These are phyloP conservation scores for Ceratopteris richardii DNA, from an alignment of 75 land plant species.

Conservation along the genomic window DNA sequence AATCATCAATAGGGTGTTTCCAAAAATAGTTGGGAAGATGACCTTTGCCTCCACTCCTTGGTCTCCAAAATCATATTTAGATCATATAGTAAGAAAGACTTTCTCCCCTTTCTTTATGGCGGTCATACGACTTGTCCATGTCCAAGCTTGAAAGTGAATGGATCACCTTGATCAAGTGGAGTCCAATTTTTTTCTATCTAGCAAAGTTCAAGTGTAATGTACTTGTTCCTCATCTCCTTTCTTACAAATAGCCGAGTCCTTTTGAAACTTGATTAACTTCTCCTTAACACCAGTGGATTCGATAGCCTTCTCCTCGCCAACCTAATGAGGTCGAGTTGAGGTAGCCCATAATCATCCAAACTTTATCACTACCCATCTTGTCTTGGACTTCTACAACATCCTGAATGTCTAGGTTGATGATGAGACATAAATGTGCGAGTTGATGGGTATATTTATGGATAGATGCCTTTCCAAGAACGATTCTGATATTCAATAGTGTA, in stretches of 20 bases:
- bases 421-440: too few species aligned
- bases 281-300: slow-evolving; percentile 34
- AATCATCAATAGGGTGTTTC: slow-evolving; percentile 36
- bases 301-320: slow-evolving; percentile 48
- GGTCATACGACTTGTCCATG: slow-evolving; percentile 43
- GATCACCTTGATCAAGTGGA: slow-evolving; percentile 54
- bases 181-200: slow-evolving; percentile 65
- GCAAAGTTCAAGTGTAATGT: slow-evolving; percentile 60
- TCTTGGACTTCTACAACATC: slow-evolving; percentile 14
- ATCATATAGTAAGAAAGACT: slow-evolving; percentile 35
- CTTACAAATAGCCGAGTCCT: slow-evolving; percentile 36
- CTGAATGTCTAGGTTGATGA: slow-evolving; percentile 14
- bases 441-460: too few species aligned
- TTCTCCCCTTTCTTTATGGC: slow-evolving; percentile 58
- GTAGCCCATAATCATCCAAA: slow-evolving; percentile 51
- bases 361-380: slow-evolving; percentile 37
- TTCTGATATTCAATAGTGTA: too few species aligned
- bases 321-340: slow-evolving; percentile 39
- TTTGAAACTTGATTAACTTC: slow-evolving; percentile 40
- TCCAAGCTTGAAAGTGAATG: slow-evolving; percentile 59
- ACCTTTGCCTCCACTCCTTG: slow-evolving; percentile 20
- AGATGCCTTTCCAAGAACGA: too few species aligned
- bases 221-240: slow-evolving; percentile 61
- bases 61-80: slow-evolving; percentile 66
- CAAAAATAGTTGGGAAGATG: slow-evolving; percentile 28